A percentile compares a stretch with the other conserved stretches of the same genome.
phyloP scores from a whole-genome alignment of 2,329 filamentous ascomycete species.

The Botryosphaeria agaves region DNA sequence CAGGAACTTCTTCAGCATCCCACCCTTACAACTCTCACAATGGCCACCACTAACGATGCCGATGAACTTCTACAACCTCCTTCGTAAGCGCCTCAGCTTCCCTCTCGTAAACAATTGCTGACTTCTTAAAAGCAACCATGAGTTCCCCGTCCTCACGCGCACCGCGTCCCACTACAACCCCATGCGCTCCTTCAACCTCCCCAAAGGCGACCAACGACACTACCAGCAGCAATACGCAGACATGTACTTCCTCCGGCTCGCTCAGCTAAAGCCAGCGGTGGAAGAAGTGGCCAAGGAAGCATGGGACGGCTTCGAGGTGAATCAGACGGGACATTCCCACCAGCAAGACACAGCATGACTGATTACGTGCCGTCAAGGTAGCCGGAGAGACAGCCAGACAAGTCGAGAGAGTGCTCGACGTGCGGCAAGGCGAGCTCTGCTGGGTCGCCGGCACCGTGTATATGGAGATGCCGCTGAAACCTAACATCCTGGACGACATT shows the following conservation, averaged over 20 bases:
- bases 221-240: conserved; percentile 95
- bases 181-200: conserved; percentile 55
- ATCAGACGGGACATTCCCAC: conserved; percentile 1
- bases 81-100: conserved; percentile 3
- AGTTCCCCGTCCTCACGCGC: conserved; percentile 31
- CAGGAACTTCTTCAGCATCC: too few species aligned
- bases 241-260: conserved; percentile 88
- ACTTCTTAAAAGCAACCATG: conserved; percentile 11
- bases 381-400: conserved; percentile 56
- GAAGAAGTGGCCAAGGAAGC: conserved; percentile 55
- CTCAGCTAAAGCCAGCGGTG: conserved; percentile 70
- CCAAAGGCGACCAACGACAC: conserved; percentile 43
- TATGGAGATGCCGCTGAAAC: conserved; percentile 93
- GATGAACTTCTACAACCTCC: conserved; percentile 6
- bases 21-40: too few species aligned
- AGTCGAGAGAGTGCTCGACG: conserved; percentile 83
- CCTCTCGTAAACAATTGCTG: too few species aligned
- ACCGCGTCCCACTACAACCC: conserved; percentile 51
- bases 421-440: conserved; percentile 85
- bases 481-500: conserved; percentile 88
- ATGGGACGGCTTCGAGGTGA: conserved; percentile 56
- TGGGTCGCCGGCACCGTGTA: conserved; percentile 93
- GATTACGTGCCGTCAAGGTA: conserved; percentile 30
- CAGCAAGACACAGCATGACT: background rate
- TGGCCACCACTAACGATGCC: conserved; percentile 3